Evolutionary conservation across 1,284 basidiomycete species (phyloP), one percentile per base, ranked within the genome.

Genomic region (Rhodotorula sp.): DNA sequence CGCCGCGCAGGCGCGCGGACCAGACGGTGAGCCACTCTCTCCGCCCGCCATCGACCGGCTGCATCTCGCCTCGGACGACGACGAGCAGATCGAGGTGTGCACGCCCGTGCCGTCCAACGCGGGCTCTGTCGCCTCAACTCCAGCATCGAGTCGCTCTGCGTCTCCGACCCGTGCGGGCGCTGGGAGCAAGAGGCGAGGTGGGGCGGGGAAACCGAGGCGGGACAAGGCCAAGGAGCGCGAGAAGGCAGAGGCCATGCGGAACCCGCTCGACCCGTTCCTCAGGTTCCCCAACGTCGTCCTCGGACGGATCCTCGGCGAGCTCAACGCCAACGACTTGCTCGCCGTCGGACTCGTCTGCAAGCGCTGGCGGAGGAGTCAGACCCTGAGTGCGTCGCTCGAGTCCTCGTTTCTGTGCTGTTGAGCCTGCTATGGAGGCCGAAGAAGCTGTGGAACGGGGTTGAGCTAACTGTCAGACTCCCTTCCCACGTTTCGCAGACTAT

Each of bases 171-270:
- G 65, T 16, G 47, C 62, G 0, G 62, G 51, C 10, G 48, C 44
- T 5, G 56, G 56, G 22, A 51, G 52, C 20, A 53, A 50, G 51
- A 28, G 62, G 11, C 54, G 55, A 13, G 65, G 69, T 10, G 70
- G 70, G 20, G 70, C 72, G n/a, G 72, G 69, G 50, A 73, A 73
- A 50, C 72, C 70, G 6, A 22, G 70, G 46, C 47, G 70, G 62
- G 72, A 71, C 65, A 74, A 69, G 72, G 64, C 67, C 31, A 72
- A 72, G 48, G 72, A 74, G 63, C 48, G 54, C 5, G 65, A 65
- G 51, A 71, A 72, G 64, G 65, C 68, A 5, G 72, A 69, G 44
- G 57, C 57, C 48, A 69, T 63, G 53, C 65, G 65, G 63, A 67
- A 64, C 53, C 60, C 64, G 22, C n/a, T 62, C 58, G 72, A 73